Evolutionary conservation across 176 grass and related monocot species (phyloP), one percentile per base, ranked within the genome.

Genomic region (Lolium rigidum): DNA sequence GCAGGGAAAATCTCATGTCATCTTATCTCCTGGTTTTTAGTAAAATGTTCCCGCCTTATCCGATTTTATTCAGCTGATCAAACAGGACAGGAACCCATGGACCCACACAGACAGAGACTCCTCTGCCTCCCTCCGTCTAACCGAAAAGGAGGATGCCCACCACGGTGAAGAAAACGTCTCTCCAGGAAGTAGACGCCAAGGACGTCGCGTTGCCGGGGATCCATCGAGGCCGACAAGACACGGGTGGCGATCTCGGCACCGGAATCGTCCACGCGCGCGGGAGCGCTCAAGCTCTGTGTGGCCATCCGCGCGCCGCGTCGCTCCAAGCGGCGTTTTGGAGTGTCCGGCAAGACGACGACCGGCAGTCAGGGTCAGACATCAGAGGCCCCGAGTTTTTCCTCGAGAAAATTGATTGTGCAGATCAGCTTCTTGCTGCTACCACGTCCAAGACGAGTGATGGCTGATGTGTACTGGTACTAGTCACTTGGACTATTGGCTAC

Each of bases 271-370:
- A 44, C 38, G 61, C 1, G 20, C 12, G 64, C 10, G 28, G 20
- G 18, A 6, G 8, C 6, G 20, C 31, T 21, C 68, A 48, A 37
- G 56, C 72, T 21, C 24, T n/a, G 54, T 49, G 3, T 54, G 55
- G 70, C 82, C 70, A 31, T 59, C 68, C 2, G 81, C 3, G 15
- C 77, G 77, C 58, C 21, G 77, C 64, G 61, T 49, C 61, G 60
- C 16, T 20, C 60, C 24, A 4, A 35, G 22, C n/a, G 13, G 76
- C 35, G 7, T 16, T 43, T 39, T 26, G 21, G 78, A 67, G 24
- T 37, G 79, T 49, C 11, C 3, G 25, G 18, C 46, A 28, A 65
- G 22, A 49, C 59, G 1, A 49, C 21, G 4, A 77, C 50, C 10
- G 54, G 35, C 54, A 2, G 76, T 41, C 18, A 4, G 21, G 52